These are phyloP conservation scores for Urtica urens DNA, from an alignment of 306 rosid species.

Conservation along the genomic window DNA sequence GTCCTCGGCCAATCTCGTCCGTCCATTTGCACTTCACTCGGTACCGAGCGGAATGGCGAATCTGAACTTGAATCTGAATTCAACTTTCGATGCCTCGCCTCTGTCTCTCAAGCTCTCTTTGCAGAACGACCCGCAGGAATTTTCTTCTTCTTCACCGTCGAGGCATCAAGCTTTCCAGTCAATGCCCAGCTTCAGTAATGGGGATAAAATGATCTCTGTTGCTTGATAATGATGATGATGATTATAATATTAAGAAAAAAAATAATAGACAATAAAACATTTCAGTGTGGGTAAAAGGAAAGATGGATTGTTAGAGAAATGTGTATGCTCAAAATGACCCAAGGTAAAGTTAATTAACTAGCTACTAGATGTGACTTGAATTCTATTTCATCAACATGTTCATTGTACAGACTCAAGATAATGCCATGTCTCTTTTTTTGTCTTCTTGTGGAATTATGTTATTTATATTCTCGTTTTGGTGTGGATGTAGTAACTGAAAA, in stretches of 20 bases:
- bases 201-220: slow-evolving; percentile 66
- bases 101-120: slow-evolving; percentile 69
- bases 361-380: not conserved
- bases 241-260: not conserved
- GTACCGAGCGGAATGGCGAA: slow-evolving; percentile 26
- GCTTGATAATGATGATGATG: slow-evolving; percentile 26
- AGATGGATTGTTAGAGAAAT: no score
- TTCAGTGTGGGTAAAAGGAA: no score
- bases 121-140: slow-evolving; percentile 48
- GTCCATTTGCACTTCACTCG: slow-evolving; percentile 23
- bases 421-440: slow-evolving; percentile 3
- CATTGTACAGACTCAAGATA: slow-evolving; percentile 11
- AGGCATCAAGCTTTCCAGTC: slow-evolving; percentile 50
- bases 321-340: not conserved
- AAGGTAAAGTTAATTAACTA: not conserved
- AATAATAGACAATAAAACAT: no score
- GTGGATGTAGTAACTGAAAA: slow-evolving; percentile 10
- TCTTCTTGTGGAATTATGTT: not conserved
- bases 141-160: slow-evolving; percentile 21
- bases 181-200: slow-evolving; percentile 48
- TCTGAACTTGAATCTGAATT: slow-evolving; percentile 27
- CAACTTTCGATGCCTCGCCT: slow-evolving; percentile 38
- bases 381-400: not conserved
- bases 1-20: slow-evolving; percentile 24
- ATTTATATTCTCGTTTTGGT: slow-evolving; percentile 1